Base-by-base conservation (phyloP, 2,329 filamentous ascomycete genomes). In the Intubia oerlemansii region DNA sequence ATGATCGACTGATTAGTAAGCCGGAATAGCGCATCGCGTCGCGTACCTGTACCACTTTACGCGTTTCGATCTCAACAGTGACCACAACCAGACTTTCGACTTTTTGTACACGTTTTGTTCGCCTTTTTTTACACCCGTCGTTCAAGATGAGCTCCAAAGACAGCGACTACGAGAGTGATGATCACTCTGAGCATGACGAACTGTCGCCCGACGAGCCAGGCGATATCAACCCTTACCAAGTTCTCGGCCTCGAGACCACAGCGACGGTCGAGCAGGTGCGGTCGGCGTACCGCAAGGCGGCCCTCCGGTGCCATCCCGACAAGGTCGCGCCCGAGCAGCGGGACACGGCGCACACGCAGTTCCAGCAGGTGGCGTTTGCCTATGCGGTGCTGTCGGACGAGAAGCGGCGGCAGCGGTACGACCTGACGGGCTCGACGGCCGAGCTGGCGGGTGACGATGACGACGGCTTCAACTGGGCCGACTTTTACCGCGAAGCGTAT, bases 371-470 rank as follows among this genome's bases (percentile, higher is more conserved):
- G 40, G 85, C 85, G 15, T 85, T 93, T 43, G 85, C 88, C 29
- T 92, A 95, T 45, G 85, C 82, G 19, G 67, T 98, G 28, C 76
- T 98, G 20, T 92, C 80, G 18, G 80, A 93, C 41, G 61, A 75
- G 14, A 59, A 62, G 13, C 70, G 88, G 30, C 77, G 88, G 39
- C 70, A 71, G 41, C 77, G 80, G 34, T 98, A 92, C 55, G 85
- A 98, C 46, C 60, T 65, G 30, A 95, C 85, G 0, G 88, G 88
- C 31, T 88, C 76, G 32, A 95, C 84, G 1, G 69, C 78, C 9
- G 84, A 93, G 45, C 73, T 70, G 7, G 66, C 91, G 14, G 63
- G 74, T 18, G 75, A 81, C 45, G 63, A 66, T 4, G 71, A 78
- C 34, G 72, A 79, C 34, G 77, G 74, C 30, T 98, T 95, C 54